Conservation (phyloP, 2,329 filamentous ascomycete species). For the Nemania serpens region DNA sequence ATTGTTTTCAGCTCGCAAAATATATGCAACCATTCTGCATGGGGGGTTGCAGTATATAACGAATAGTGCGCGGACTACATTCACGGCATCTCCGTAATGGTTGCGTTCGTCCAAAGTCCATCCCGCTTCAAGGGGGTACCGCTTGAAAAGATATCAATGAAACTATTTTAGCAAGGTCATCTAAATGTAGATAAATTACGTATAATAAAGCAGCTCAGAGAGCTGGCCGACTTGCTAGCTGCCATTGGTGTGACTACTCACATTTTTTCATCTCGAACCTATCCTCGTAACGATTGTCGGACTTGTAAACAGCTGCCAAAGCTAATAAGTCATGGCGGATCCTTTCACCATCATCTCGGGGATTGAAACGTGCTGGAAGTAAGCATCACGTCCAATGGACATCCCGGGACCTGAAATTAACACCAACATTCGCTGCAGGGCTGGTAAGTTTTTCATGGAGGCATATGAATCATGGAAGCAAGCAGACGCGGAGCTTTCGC, state of each 20-base stretch:
- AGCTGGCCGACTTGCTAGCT: too few relatives aligned
- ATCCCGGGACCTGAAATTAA: too few relatives aligned
- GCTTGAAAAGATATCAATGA: background rate
- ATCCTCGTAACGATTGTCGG: background rate
- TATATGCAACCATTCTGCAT: background rate
- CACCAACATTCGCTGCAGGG: background rate
- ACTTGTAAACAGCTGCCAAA: background rate
- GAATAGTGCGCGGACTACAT: background rate
- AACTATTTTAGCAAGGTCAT: background rate
- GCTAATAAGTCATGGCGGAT: background rate
- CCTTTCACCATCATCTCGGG: constrained; percentile 8
- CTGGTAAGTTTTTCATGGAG: constrained; percentile 2
- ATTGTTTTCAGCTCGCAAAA: background rate
- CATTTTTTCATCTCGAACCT: background rate
- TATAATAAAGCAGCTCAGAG: background rate
- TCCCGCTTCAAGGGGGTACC: background rate
- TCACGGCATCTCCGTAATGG: background rate
- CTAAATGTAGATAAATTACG: background rate
- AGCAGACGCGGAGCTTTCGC: constrained; percentile 2
- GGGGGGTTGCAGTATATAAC: background rate
- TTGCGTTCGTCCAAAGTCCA: background rate
- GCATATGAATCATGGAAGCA: constrained; percentile 1
- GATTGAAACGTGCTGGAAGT: constrained; percentile 5
- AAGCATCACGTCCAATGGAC: background rate
- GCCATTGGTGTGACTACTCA: background rate